Percentiles rank a stretch among this genome's conserved stretches.
Conservation (phyloP, 139 green algal species). For the Picochlorum sp. region DNA sequence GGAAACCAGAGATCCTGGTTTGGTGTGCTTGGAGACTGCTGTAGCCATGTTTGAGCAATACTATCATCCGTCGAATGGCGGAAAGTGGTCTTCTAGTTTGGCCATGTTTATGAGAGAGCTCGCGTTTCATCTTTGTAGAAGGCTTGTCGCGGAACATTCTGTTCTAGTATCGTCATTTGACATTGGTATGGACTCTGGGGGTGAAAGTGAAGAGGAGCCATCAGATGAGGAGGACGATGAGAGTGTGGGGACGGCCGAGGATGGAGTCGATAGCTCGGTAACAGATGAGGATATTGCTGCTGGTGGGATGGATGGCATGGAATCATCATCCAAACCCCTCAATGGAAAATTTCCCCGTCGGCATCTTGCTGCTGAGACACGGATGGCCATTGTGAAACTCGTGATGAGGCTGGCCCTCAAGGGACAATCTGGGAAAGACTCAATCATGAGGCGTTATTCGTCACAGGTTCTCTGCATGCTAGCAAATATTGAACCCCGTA, state of each 20-base stretch:
- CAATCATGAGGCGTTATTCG: slow-evolving; percentile 20
- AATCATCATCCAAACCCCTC: not conserved
- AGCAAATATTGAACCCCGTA: slow-evolving; percentile 53
- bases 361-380: not conserved
- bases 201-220: slow-evolving; percentile 5
- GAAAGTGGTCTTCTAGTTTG: slow-evolving; percentile 49
- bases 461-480: slow-evolving; percentile 42
- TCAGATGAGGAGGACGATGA: slow-evolving; percentile 11
- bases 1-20: slow-evolving; percentile 8
- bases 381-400: slow-evolving; percentile 23
- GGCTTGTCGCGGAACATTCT: slow-evolving; percentile 26
- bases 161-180: not conserved
- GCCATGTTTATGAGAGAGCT: slow-evolving; percentile 36
- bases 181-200: not conserved
- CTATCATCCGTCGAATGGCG: slow-evolving; percentile 77
- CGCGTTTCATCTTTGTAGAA: slow-evolving; percentile 42
- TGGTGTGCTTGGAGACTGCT: slow-evolving; percentile 34
- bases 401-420: slow-evolving; percentile 56
- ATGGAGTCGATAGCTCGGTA: slow-evolving; percentile 11
- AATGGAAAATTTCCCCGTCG: not conserved
- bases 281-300: slow-evolving; percentile 1
- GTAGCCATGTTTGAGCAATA: slow-evolving; percentile 72
- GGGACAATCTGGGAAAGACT: slow-evolving; percentile 74
- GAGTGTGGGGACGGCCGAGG: slow-evolving; percentile 6
- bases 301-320: not conserved